Percentiles rank a stretch among this genome's conserved stretches.
Conservation (phyloP, 352 stramenopile species). For the Phytophthora pluvialis region DNA sequence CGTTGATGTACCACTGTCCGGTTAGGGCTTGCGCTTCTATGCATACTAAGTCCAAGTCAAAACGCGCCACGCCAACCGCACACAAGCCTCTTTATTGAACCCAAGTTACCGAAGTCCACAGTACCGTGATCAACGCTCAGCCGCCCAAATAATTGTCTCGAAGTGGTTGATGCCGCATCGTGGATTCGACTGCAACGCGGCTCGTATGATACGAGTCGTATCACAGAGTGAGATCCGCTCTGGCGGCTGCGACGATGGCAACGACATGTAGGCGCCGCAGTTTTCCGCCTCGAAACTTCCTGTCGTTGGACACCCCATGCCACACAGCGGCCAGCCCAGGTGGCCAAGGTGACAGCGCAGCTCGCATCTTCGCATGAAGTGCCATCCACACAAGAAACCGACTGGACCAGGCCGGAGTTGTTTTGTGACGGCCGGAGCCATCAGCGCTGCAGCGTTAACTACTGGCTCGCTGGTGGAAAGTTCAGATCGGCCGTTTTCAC, state of each 20-base stretch:
- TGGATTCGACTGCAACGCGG: not conserved
- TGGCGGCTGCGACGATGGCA: not conserved
- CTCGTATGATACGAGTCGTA: slow-evolving; percentile 17
- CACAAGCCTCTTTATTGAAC: too few relatives aligned
- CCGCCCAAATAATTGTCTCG: too few relatives aligned
- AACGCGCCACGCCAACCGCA: too few relatives aligned
- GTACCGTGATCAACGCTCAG: too few relatives aligned
- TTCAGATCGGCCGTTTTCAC: not conserved
- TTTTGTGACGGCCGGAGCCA: slow-evolving; percentile 4
- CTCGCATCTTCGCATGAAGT: slow-evolving; percentile 9
- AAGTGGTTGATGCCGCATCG: too few relatives aligned
- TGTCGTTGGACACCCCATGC: slow-evolving; percentile 17
- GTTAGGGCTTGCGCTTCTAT: too few relatives aligned
- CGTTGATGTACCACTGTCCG: too few relatives aligned
- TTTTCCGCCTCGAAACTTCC: slow-evolving; percentile 12
- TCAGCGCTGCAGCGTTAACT: slow-evolving; percentile 5
- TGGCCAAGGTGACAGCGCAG: not conserved
- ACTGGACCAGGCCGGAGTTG: not conserved
- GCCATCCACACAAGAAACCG: not conserved
- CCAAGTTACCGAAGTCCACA: too few relatives aligned
- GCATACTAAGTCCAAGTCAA: too few relatives aligned
- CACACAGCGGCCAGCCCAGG: not conserved
- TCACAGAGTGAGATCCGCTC: slow-evolving; percentile 17
- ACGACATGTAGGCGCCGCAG: not conserved
- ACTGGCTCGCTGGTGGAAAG: slow-evolving; percentile 2